phyloP scores from a whole-genome alignment of 805 yeast species.

The Candida berthetii region DNA sequence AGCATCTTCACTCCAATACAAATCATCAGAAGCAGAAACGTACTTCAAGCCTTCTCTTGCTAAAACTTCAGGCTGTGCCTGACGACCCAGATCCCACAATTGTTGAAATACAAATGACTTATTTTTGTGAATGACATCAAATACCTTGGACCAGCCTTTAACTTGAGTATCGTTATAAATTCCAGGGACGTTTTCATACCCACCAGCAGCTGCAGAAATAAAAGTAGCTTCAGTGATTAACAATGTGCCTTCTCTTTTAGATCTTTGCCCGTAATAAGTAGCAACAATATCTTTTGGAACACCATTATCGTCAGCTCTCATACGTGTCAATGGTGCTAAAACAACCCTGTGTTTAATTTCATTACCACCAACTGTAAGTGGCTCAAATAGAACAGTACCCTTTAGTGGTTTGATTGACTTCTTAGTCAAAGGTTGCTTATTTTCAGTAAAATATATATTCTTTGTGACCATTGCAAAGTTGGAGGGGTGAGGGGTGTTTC shows the following conservation, averaged over 20 bases:
- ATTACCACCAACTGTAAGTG: constrained; percentile 28
- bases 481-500: too few species aligned
- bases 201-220: constrained; percentile 34
- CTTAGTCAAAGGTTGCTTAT: too few species aligned
- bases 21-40: constrained; percentile 27
- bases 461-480: too few species aligned
- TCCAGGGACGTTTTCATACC: constrained; percentile 39
- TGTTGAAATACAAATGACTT: constrained; percentile 39
- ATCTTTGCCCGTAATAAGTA: constrained; percentile 50
- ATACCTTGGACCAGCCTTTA: constrained; percentile 40
- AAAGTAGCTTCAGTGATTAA: constrained; percentile 53
- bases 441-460: too few species aligned
- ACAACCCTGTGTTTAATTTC: constrained; percentile 31
- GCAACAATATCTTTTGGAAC: constrained; percentile 40
- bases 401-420: too few species aligned
- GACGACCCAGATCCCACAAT: constrained; percentile 41
- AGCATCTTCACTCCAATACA: constrained; percentile 22
- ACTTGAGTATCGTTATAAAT: constrained; percentile 40
- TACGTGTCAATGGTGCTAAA: constrained; percentile 43
- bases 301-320: constrained; percentile 27
- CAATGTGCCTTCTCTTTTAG: constrained; percentile 49
- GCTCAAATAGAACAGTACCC: constrained; percentile 24
- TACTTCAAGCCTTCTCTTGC: constrained; percentile 27
- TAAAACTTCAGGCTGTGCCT: constrained; percentile 27
- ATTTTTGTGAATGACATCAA: constrained; percentile 41